Percentiles rank a stretch among this genome's conserved stretches.
phyloP scores from a whole-genome alignment of 148 eudicot species.

The Rhododendron kiyosumense region DNA sequence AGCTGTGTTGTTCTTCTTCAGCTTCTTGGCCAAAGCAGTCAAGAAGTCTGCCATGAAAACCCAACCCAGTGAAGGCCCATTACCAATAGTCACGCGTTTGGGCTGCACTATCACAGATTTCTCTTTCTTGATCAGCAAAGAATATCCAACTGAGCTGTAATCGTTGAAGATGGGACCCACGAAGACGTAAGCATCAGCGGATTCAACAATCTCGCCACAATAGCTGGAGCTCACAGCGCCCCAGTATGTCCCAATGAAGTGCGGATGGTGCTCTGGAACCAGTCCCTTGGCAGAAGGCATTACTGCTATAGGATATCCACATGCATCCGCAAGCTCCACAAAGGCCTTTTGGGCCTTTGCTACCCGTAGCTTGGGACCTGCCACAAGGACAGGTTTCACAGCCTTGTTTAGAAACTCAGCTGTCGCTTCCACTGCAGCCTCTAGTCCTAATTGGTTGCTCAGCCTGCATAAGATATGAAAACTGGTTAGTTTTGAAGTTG shows the following conservation, averaged over 20 bases:
- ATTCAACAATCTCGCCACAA: constrained; percentile 78
- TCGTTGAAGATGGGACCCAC: constrained; percentile 81
- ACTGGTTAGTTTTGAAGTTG: background rate
- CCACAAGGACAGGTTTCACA: constrained; percentile 71
- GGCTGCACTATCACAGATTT: constrained; percentile 58
- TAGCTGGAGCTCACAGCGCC: constrained; percentile 72
- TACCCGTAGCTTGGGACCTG: constrained; percentile 66
- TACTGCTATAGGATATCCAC: constrained; percentile 70
- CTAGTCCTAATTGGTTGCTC: constrained; percentile 69
- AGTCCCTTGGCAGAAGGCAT: constrained; percentile 77
- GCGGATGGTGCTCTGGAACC: constrained; percentile 62
- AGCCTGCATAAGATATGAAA: constrained; percentile 24
- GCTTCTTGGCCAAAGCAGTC: constrained; percentile 51
- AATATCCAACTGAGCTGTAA: constrained; percentile 85
- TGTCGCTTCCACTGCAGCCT: constrained; percentile 75
- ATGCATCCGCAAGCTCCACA: constrained; percentile 57
- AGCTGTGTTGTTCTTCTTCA: constrained; percentile 62
- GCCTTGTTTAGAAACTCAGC: constrained; percentile 74
- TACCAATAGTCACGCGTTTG: constrained; percentile 62
- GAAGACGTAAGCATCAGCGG: constrained; percentile 76
- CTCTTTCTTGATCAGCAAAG: constrained; percentile 67
- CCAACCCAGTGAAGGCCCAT: constrained; percentile 78
- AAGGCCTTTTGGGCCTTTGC: constrained; percentile 61
- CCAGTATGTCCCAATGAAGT: constrained; percentile 79
- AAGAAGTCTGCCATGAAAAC: constrained; percentile 77